These are phyloP conservation scores for Trichomonas vaginalis DNA, from an alignment of 208 protist genomes.

Conservation along the genomic window DNA sequence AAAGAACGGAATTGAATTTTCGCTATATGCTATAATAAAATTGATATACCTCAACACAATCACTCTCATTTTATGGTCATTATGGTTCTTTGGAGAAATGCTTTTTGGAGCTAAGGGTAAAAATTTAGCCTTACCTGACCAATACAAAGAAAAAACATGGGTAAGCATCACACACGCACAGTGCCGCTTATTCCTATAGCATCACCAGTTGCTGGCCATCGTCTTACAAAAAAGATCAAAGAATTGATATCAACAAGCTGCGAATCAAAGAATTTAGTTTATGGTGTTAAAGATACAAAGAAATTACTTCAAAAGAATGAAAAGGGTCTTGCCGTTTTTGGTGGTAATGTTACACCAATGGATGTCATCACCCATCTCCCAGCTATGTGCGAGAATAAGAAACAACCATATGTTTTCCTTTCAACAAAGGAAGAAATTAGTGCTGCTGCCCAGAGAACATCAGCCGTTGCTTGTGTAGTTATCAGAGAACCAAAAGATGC, in stretches of 20 bases:
- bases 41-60: no score
- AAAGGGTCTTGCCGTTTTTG: background rate
- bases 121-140: background rate
- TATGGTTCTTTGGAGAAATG: no score
- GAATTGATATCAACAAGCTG: background rate
- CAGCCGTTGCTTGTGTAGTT: background rate
- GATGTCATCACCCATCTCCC: background rate
- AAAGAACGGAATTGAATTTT: no score
- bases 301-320: background rate
- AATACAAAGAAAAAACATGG: background rate
- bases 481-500: background rate
- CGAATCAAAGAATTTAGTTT: background rate
- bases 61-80: no score
- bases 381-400: background rate
- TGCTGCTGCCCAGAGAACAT: background rate
- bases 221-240: background rate
- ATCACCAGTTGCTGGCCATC: background rate
- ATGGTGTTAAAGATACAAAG: background rate
- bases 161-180: background rate
- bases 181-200: background rate
- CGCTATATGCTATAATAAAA: no score
- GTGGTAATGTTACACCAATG: constrained; percentile 12
- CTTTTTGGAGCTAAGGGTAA: no score
- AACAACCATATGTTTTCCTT: background rate
- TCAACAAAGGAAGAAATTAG: background rate